Percentiles rank a stretch among this genome's conserved stretches.
Conservation (phyloP, 176 grass and related monocot genomes). For the Aechmea fasciata region DNA sequence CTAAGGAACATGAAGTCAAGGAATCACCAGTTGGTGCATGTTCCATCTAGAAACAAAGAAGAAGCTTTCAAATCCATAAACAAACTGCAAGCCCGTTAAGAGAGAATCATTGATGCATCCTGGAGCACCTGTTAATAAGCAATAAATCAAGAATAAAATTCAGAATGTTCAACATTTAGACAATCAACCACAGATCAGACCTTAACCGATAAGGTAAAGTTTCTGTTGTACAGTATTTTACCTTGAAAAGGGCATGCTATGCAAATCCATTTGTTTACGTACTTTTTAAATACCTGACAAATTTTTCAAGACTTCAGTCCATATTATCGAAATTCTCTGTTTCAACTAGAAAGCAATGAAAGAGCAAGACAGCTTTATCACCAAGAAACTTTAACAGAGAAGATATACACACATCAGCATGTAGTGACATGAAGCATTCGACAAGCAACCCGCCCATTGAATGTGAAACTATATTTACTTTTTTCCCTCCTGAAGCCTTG, state of each 20-base stretch:
- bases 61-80: conserved; percentile 93
- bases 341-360: too few species aligned
- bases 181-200: background rate
- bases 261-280: conserved; percentile 94
- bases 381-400: background rate
- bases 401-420: conserved; percentile 60
- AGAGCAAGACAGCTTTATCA: too few species aligned
- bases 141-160: background rate
- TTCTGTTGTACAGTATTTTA: conserved; percentile 16
- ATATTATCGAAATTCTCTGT: too few species aligned
- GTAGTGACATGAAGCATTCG: conserved; percentile 66
- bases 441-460: conserved; percentile 98
- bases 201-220: background rate
- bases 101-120: conserved; percentile 96
- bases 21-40: conserved; percentile 94
- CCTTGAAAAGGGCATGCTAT: conserved; percentile 98
- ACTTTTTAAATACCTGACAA: conserved; percentile 63
- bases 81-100: conserved; percentile 87
- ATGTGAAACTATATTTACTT: conserved; percentile 86
- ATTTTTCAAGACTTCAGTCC: background rate
- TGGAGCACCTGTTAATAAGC: conserved; percentile 54
- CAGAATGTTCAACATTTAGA: background rate
- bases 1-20: conserved; percentile 9
- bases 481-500: conserved; percentile 70
- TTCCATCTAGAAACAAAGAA: conserved; percentile 96